phyloP scores from a whole-genome alignment of 2,329 filamentous ascomycete genomes.

The Diaporthe vaccinii region DNA sequence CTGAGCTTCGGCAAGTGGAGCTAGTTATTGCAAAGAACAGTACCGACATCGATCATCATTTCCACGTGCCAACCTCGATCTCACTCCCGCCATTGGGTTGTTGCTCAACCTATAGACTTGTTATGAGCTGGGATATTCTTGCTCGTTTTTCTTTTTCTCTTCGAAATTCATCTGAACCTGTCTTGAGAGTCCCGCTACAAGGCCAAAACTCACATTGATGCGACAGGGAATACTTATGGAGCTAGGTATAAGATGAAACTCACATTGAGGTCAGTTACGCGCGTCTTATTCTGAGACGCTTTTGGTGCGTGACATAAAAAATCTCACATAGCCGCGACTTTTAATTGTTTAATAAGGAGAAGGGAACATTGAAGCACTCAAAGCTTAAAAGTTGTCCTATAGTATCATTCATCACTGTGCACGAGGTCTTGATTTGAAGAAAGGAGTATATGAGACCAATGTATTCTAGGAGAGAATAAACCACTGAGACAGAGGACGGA shows the following conservation, averaged over 20 bases:
- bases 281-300: not conserved
- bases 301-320: not conserved
- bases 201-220: not conserved
- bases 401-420: no score
- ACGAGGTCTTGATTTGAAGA: not conserved
- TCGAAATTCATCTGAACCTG: not conserved
- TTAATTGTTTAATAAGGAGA: not conserved
- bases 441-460: not conserved
- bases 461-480: not conserved
- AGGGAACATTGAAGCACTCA: not conserved
- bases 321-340: not conserved
- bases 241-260: not conserved
- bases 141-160: not conserved
- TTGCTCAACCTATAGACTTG: not conserved
- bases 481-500: not conserved
- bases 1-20: not conserved
- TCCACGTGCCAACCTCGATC: not conserved
- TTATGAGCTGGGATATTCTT: not conserved
- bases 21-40: not conserved
- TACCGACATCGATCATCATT: not conserved
- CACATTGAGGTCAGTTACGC: not conserved
- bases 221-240: not conserved
- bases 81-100: not conserved
- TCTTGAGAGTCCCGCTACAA: not conserved
- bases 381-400: not conserved